phyloP scores from a whole-genome alignment of 73 alveolate genomes.

The Paramecium pentaurelia region DNA sequence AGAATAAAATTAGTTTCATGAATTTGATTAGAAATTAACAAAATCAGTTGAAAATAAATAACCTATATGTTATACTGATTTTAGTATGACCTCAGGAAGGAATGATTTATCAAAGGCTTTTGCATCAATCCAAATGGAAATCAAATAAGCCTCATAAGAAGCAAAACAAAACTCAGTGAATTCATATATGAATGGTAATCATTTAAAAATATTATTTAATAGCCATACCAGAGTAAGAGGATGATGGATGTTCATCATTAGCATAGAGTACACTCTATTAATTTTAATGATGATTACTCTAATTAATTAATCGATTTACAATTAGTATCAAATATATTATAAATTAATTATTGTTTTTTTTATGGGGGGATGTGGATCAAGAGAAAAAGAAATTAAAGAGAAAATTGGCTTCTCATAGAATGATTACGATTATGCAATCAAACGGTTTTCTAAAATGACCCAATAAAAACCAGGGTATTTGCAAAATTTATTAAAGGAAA shows the following conservation, averaged over 20 bases:
- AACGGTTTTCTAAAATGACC: neutral
- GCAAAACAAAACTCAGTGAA: neutral
- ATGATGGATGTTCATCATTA: conserved; percentile 14
- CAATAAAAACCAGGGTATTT: neutral
- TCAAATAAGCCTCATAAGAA: neutral
- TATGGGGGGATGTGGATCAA: conserved; percentile 35
- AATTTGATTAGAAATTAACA: neutral
- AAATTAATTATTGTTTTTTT: neutral
- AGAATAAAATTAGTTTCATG: neutral
- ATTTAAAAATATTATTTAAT: neutral
- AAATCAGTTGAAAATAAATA: neutral
- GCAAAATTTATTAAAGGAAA: neutral
- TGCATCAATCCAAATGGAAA: neutral
- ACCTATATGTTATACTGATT: neutral
- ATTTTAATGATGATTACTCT: neutral
- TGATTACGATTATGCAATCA: neutral
- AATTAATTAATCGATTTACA: neutral
- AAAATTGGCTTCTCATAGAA: neutral
- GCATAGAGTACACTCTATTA: neutral
- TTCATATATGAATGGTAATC: neutral
- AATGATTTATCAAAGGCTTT: conserved; percentile 6
- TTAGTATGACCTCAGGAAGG: conserved; percentile 11
- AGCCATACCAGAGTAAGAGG: neutral
- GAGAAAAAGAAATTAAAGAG: neutral
- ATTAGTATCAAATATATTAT: neutral